Evolutionary conservation across 257 asterid genomes (phyloP), one percentile per base, ranked within the genome.

Genomic region (Ballota nigra): DNA sequence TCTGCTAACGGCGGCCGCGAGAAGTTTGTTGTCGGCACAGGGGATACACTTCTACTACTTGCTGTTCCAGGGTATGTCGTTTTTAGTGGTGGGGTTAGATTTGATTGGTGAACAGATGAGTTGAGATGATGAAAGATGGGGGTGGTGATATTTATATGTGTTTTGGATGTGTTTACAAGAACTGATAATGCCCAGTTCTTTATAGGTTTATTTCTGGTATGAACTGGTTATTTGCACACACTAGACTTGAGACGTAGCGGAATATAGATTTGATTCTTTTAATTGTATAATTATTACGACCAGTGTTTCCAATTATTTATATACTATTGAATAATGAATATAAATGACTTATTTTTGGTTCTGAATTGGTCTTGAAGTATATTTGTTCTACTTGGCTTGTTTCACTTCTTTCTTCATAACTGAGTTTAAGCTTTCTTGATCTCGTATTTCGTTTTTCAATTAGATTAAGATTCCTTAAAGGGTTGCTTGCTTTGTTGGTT

Each of bases 21-120:
- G 98, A 77, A 93, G 97, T 63, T 61, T 93, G 63, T 55, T 93
- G 12, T 87, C 97, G 0, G 97, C 96, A 0, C 98, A 93, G 1
- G 98, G 97, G 66, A 87, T 93, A 33, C 98, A 93, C 73, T 93
- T 93, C 85, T 93, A 93, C 66, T 93, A 83, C 87, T 70, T 93
- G 87, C 80, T 91, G 80, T 93, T 93, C 64, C 98, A 93, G 64
- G 98, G 98, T 8, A 26, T 90, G 68, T 80, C 98, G 0, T 93
- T 93, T 78, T 78, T 93, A 51, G 81, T 86, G 5, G 90, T 93
- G 64, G 98, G 98, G 6, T 80, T 93, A 79, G 98, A 93, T 83
- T 78, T 93, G 75, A 87, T 93, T 18, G 98, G 98, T 12, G 98
- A 93, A 74, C 98, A 93, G 69, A 86, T 88, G 73, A 89, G 86